Base-by-base conservation (phyloP, 306 rosid species). In the Ziziphus jujuba region DNA sequence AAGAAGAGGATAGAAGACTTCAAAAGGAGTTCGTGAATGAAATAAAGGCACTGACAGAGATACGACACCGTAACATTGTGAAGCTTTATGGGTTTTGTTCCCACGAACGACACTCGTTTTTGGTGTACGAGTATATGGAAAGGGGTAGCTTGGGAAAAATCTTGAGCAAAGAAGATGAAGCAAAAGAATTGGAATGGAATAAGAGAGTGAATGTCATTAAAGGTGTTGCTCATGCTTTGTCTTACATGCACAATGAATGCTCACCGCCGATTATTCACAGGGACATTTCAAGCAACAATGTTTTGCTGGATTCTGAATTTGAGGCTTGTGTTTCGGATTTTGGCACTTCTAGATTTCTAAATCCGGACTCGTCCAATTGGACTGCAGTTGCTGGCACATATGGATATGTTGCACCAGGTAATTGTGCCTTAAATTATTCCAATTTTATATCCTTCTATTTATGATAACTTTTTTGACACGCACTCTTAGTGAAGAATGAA, bases 371-470 rank as follows among this genome's bases (percentile, higher is more conserved):
- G 1, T 65, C 77, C 0, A 59, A 77, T 59, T 65, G 77, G 69
- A 77, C 77, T 9, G 23, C 59, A 23, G 63, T 52, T 50, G 76
- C 76, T 5, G 82, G 82, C 53, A 77, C 74, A 45, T 35, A 5
- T 3, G 67, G 82, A 34, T 77, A 77, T 21, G 7, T 54, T 5
- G 82, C 82, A 20, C 82, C 82, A 14, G 74, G 82, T 66, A 72
- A 76, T 22, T n/a, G n/a, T n/a, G n/a, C n/a, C n/a, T n/a, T n/a
- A n/a, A n/a, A n/a, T n/a, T n/a, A n/a, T n/a, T n/a, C n/a, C n/a
- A n/a, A n/a, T n/a, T n/a, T n/a, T n/a, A n/a, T n/a, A n/a, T n/a
- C n/a, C n/a, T n/a, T n/a, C n/a, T n/a, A n/a, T n/a, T n/a, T n/a
- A n/a, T n/a, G n/a, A n/a, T n/a, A n/a, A n/a, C n/a, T n/a, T n/a